Base-by-base conservation (phyloP, 2,329 filamentous ascomycete species). In the Colletotrichum navitas region DNA sequence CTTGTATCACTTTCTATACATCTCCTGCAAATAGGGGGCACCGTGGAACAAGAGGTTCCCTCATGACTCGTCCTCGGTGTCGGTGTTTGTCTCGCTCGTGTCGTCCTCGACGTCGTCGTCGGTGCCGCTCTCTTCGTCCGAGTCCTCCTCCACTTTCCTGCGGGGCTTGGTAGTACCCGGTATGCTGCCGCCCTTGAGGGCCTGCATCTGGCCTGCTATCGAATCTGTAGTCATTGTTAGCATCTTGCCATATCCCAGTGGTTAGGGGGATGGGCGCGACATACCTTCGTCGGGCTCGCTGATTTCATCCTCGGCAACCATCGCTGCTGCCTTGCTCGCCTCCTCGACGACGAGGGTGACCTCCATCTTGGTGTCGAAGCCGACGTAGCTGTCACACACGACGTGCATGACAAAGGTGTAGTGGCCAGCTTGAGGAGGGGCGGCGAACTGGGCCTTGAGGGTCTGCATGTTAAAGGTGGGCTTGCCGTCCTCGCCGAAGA, bases 271-370 rank as follows among this genome's bases (percentile, higher is more conserved):
- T 67, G 52, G 70, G 56, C 34, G 45, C 39, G 54, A 61, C 56
- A 63, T 87, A 97, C 96, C 96, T 86, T 99, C 96, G 74, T 98
- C 96, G 45, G 97, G 96, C 81, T 99, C 96, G 79, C 94, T 97
- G 75, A 99, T 99, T 71, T 99, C 96, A 77, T 97, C 96, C 76
- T 98, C 94, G 59, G 91, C 93, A 63, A 90, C 89, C 79, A 97
- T 91, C 75, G 92, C 89, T 26, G 89, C 92, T 6, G 94, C 95
- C 84, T 95, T 96, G 81, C 90, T 93, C 43, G 93, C 91, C 77
- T 98, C 95, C 78, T 97, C 94, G 11, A 99, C 94, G 36, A 92
- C 89, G 64, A 99, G 87, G 1, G 93, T 94, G 36, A 97, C 94
- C 78, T 98, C 94, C 86, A 94, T 90, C 87, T 94, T 96, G 61